Base-by-base conservation (phyloP, 2,329 filamentous ascomycete genomes). In the Xylaria sp. region DNA sequence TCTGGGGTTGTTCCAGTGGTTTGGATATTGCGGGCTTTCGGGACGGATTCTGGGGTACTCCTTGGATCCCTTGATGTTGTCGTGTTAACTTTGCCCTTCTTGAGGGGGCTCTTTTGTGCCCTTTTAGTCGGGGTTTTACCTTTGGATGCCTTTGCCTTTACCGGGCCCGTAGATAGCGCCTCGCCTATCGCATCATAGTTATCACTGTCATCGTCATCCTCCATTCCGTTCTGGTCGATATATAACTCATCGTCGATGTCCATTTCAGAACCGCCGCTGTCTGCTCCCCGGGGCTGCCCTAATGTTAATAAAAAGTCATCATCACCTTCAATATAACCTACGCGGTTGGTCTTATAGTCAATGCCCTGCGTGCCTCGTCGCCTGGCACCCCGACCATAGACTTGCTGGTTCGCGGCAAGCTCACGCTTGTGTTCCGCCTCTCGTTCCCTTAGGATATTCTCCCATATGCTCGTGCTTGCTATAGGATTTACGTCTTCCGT, bases 361-460 rank as follows among this genome's bases (percentile, higher is more conserved):
- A 88, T 79, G 87, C 85, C 71, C 83, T 81, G 47, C 1, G 69
- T 70, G 51, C 64, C 71, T 67, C 91, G 87, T 70, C 89, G 89
- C 71, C 96, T 87, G 70, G 93, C 92, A 44, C 96, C 96, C 66
- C 96, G 89, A 11, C 96, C 96, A 54, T 97, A 87, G n/a, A 87
- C 87, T 77, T 96, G 88, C 55, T 89, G 85, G 65, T 89, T 88
- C 17, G 82, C 84, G 38, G 89, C 89, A 7, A 89, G 89, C 73
- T 94, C 89, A 63, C 88, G 88, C n/a, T 87, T 86, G 2, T 94
- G 94, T 61, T 91, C 89, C 47, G 87, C 89, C 78, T 97, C 93
- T 69, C 96, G 89, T 76, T 96, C 88, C 60, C 90, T 89, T 39
- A 99, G 83, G 66, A 99, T 97, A 73, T 90, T 90, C 61, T 97